Evolutionary conservation across 768 basidiomycete genomes (phyloP).

Genomic region (Russula brevipes): DNA sequence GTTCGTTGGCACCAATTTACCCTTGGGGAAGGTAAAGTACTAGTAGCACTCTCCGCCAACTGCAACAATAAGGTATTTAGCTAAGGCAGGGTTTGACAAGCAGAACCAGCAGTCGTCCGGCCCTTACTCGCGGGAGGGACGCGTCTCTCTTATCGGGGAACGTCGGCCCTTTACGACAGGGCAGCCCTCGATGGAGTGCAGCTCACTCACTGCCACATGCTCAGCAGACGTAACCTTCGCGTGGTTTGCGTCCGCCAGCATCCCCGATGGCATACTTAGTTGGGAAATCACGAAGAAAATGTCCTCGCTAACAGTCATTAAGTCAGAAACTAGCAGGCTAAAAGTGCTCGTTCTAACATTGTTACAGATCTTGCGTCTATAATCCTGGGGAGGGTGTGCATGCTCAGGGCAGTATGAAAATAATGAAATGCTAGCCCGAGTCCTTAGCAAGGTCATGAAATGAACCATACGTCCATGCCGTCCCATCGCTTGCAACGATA

Average conservation of each 20-base stretch:
- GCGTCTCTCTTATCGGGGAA: conserved; percentile 35
- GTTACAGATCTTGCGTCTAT: conserved; percentile 82
- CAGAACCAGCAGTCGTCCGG: conserved; percentile 99
- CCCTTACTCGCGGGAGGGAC: conserved; percentile 68
- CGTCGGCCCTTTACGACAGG: conserved; percentile 55
- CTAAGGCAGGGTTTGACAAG: conserved; percentile 86
- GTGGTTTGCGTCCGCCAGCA: conserved; percentile 78
- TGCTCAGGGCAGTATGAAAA: conserved; percentile 62
- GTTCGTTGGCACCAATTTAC: conserved; percentile 85
- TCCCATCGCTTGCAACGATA: conserved; percentile 78
- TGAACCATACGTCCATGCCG: conserved; percentile 55
- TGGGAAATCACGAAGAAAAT: conserved; percentile 87
- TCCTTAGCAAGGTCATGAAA: not conserved
- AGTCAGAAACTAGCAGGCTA: conserved; percentile 8
- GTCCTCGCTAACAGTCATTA: conserved; percentile 54
- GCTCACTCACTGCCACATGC: conserved; percentile 86
- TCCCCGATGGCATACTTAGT: conserved; percentile 71
- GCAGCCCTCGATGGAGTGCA: conserved; percentile 87
- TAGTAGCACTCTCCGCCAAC: conserved; percentile 88
- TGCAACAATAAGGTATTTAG: conserved; percentile 92
- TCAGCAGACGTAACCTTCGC: conserved; percentile 82
- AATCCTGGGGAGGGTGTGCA: conserved; percentile 72
- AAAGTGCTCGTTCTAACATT: conserved; percentile 41
- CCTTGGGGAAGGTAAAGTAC: conserved; percentile 84
- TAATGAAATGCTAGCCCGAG: conserved; percentile 63